Evolutionary conservation across 2,329 filamentous ascomycete species (phyloP).

Genomic region (Erysiphe pulchra): DNA sequence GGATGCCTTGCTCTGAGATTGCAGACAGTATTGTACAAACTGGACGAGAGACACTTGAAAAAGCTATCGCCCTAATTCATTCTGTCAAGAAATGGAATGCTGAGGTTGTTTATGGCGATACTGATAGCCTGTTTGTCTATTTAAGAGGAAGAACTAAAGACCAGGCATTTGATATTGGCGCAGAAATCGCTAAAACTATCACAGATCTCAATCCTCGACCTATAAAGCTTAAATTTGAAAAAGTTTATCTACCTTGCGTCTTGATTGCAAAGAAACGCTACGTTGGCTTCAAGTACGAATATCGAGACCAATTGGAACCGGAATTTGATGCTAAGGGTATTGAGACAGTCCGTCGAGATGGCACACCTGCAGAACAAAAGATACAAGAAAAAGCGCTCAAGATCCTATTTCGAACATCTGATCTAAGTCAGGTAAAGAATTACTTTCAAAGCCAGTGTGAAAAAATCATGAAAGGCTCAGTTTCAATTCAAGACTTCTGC

Average conservation of each 20-base stretch:
- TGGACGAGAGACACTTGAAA: conserved; percentile 79
- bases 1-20: conserved; percentile 95
- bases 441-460: conserved; percentile 79
- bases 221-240: conserved; percentile 92
- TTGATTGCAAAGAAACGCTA: conserved; percentile 93
- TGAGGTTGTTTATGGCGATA: conserved; percentile 95
- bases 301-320: conserved; percentile 43
- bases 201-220: conserved; percentile 78
- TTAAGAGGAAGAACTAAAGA: conserved; percentile 67
- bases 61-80: conserved; percentile 79
- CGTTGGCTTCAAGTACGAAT: conserved; percentile 92
- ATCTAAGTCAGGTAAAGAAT: conserved; percentile 64
- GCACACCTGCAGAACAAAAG: conserved; percentile 85
- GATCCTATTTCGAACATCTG: conserved; percentile 68
- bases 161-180: conserved; percentile 76
- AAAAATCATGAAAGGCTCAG: conserved; percentile 73
- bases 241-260: conserved; percentile 89
- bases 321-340: conserved; percentile 97
- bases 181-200: conserved; percentile 70
- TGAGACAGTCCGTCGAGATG: conserved; percentile 85
- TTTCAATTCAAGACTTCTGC: conserved; percentile 88
- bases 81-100: conserved; percentile 70
- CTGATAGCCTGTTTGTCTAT: conserved; percentile 80
- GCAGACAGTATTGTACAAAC: conserved; percentile 97
- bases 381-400: conserved; percentile 83